These are phyloP conservation scores for Fusarium guadeloupense DNA, from an alignment of 2,329 filamentous ascomycete genomes.

Conservation along the genomic window DNA sequence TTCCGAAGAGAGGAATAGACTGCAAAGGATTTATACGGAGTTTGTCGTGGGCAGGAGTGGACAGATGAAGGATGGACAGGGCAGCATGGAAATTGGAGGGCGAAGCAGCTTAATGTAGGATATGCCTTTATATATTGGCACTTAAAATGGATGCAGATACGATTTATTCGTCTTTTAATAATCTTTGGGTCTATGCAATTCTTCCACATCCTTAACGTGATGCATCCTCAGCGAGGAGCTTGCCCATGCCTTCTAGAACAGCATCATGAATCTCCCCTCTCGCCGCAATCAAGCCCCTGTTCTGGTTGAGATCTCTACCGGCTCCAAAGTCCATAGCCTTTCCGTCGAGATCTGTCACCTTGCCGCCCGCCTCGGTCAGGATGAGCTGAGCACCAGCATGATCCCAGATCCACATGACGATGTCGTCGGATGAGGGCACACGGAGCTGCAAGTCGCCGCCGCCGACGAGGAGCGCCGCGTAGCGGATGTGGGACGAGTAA, in stretches of 20 bases:
- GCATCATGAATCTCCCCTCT: slow-evolving; percentile 53
- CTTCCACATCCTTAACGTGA: slow-evolving; percentile 3
- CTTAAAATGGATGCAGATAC: not conserved
- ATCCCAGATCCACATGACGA: slow-evolving; percentile 56
- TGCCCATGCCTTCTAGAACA: slow-evolving; percentile 49
- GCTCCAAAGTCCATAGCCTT: slow-evolving; percentile 49
- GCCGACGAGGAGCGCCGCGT: slow-evolving; percentile 51
- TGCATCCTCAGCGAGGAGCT: slow-evolving; percentile 32
- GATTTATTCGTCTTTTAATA: not conserved
- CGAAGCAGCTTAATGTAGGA: slow-evolving; percentile 89
- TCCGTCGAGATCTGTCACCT: slow-evolving; percentile 59
- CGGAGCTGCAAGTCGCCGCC: slow-evolving; percentile 50
- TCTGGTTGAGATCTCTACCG: slow-evolving; percentile 47
- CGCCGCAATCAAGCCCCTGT: slow-evolving; percentile 55
- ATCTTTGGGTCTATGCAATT: not conserved
- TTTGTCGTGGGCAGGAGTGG: slow-evolving; percentile 93
- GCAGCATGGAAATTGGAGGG: slow-evolving; percentile 89
- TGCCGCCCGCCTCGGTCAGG: slow-evolving; percentile 64
- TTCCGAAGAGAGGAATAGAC: slow-evolving; percentile 74
- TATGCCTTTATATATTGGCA: slow-evolving; percentile 8
- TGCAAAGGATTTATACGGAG: slow-evolving; percentile 87
- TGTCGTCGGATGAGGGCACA: slow-evolving; percentile 35
- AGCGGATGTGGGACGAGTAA: slow-evolving; percentile 53
- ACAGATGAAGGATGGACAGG: slow-evolving; percentile 94
- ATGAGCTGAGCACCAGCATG: slow-evolving; percentile 67